phyloP scores from a whole-genome alignment of 345 rosid species.

The Brassica carinata region DNA sequence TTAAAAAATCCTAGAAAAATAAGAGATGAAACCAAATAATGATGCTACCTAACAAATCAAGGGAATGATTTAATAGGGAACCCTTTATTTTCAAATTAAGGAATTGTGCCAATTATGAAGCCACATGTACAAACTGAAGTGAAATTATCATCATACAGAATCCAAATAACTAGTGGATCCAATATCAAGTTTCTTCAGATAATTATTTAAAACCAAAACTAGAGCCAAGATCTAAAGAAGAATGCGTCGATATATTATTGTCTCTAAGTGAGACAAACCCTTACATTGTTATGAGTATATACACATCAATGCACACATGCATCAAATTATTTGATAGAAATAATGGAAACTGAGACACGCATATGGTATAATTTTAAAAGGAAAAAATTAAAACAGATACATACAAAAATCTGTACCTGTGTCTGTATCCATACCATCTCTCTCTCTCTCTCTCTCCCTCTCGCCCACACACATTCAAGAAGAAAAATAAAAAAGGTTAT shows the following conservation, averaged over 20 bases:
- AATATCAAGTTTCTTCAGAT: neutral
- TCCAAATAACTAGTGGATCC: constrained; percentile 1
- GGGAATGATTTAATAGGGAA: neutral
- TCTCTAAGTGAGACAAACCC: constrained; percentile 41
- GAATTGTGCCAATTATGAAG: constrained; percentile 19
- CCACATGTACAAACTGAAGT: constrained; percentile 28
- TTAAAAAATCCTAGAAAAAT: neutral
- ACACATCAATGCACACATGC: constrained; percentile 31
- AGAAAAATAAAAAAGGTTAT: constrained; percentile 27
- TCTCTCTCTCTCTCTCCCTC: constrained; percentile 11
- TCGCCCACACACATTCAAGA: constrained; percentile 36
- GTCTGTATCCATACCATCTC: neutral
- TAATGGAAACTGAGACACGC: constrained; percentile 21
- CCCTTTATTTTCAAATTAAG: neutral
- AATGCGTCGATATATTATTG: constrained; percentile 22
- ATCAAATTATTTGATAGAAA: constrained; percentile 33
- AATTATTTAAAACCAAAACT: neutral
- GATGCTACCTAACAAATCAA: neutral
- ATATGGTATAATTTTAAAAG: constrained; percentile 6
- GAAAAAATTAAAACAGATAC: constrained; percentile 10
- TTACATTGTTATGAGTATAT: constrained; percentile 23
- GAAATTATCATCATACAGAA: neutral
- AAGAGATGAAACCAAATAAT: neutral
- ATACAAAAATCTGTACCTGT: constrained; percentile 27
- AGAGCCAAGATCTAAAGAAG: constrained; percentile 5